Conservation (phyloP, 805 yeast genomes). For the Candida piceae region DNA sequence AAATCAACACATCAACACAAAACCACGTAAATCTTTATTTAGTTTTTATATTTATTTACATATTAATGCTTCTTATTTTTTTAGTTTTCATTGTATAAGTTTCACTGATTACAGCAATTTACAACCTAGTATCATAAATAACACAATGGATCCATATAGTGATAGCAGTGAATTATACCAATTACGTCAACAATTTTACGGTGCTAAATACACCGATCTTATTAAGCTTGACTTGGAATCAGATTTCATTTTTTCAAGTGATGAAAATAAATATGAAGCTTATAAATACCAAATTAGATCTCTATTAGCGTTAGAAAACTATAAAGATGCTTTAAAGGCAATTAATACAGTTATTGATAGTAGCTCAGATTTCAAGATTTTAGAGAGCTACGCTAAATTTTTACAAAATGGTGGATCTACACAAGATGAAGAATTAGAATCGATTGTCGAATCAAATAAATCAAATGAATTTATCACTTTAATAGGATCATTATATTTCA, state of each 20-base stretch:
- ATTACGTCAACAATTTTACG: constrained; percentile 26
- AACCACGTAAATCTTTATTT: no score
- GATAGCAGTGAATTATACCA: constrained; percentile 28
- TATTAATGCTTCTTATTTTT: not conserved
- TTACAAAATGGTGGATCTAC: not conserved
- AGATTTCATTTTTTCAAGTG: constrained; percentile 24
- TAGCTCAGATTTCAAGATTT: constrained; percentile 1
- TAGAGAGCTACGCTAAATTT: constrained; percentile 2
- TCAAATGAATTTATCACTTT: constrained; percentile 12
- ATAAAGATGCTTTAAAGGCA: constrained; percentile 12
- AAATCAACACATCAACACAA: no score
- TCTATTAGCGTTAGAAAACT: constrained; percentile 8
- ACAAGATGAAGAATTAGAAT: constrained; percentile 17
- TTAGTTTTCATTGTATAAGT: no score
- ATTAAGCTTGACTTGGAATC: constrained; percentile 14
- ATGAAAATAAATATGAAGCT: constrained; percentile 22
- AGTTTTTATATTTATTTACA: no score
- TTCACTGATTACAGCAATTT: no score
- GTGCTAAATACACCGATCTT: constrained; percentile 21
- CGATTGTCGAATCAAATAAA: no score
- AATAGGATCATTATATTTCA: constrained; percentile 14
- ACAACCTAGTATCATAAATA: no score
- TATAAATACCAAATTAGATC: constrained; percentile 23
- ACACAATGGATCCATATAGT: constrained; percentile 23
- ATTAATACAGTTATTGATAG: not conserved